Evolutionary conservation across 768 basidiomycete genomes (phyloP).

Genomic region (Lepiota venenata): DNA sequence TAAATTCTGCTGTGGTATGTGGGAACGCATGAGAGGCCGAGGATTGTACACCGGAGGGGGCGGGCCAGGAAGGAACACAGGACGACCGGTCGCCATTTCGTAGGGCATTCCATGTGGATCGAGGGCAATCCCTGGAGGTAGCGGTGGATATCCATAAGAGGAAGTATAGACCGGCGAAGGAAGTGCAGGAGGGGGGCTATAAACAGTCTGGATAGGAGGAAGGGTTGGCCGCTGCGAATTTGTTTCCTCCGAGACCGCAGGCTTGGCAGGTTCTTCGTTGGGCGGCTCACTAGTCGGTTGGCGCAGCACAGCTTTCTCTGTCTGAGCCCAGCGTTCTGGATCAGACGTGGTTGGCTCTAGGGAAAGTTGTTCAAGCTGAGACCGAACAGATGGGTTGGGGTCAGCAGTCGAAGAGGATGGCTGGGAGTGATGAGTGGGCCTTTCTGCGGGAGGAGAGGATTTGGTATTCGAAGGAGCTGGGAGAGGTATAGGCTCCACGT

Average conservation of each 20-base stretch:
- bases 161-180: slow-evolving; percentile 64
- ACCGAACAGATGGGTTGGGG: slow-evolving; percentile 28
- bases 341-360: slow-evolving; percentile 30
- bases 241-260: slow-evolving; percentile 21
- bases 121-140: slow-evolving; percentile 74
- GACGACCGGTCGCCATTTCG: slow-evolving; percentile 78
- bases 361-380: slow-evolving; percentile 39
- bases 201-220: slow-evolving; percentile 39
- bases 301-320: slow-evolving; percentile 47
- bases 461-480: slow-evolving; percentile 19
- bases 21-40: slow-evolving; percentile 58
- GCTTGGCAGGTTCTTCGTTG: slow-evolving; percentile 19
- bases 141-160: slow-evolving; percentile 58
- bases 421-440: slow-evolving; percentile 2
- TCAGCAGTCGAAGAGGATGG: not conserved
- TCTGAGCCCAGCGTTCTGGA: slow-evolving; percentile 34
- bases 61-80: slow-evolving; percentile 62
- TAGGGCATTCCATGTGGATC: slow-evolving; percentile 78
- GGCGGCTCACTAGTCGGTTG: slow-evolving; percentile 21
- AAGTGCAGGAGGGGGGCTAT: slow-evolving; percentile 38
- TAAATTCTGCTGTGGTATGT: slow-evolving; percentile 42
- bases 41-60: slow-evolving; percentile 63
- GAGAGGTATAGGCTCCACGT: slow-evolving; percentile 30
- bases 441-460: slow-evolving; percentile 14
- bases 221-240: slow-evolving; percentile 30